Percentiles rank a stretch among this genome's conserved stretches.
phyloP scores from a whole-genome alignment of 1,284 basidiomycete genomes.

The Cryptococcus sp. region DNA sequence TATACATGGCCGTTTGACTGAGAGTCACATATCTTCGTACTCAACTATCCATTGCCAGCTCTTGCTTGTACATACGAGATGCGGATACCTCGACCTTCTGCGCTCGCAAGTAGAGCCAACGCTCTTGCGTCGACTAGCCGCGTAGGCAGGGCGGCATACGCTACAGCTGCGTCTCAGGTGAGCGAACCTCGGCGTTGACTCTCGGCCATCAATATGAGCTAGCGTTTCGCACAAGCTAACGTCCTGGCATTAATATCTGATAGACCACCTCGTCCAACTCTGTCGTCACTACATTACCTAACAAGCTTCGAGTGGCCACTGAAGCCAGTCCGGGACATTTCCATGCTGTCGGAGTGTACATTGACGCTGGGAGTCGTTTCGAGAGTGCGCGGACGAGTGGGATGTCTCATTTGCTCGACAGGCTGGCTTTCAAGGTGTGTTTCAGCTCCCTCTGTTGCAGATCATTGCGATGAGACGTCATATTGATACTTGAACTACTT shows the following conservation, averaged over 20 bases:
- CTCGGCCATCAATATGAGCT: neutral
- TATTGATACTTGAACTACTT: neutral
- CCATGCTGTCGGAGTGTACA: slow-evolving; percentile 87
- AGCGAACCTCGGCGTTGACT: neutral
- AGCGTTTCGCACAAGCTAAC: neutral
- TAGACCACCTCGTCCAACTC: slow-evolving; percentile 17
- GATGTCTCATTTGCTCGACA: slow-evolving; percentile 86
- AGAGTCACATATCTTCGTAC: neutral
- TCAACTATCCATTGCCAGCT: neutral
- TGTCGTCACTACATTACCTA: slow-evolving; percentile 77
- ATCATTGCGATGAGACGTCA: neutral
- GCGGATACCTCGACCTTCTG: slow-evolving; percentile 14
- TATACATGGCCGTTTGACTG: too few relatives aligned
- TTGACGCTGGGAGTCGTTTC: slow-evolving; percentile 92
- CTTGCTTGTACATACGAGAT: neutral
- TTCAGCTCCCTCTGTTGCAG: neutral
- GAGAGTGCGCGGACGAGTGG: slow-evolving; percentile 76
- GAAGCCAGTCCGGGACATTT: slow-evolving; percentile 92
- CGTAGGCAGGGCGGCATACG: neutral
- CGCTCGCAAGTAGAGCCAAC: neutral
- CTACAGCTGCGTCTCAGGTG: slow-evolving; percentile 3
- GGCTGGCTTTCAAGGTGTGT: slow-evolving; percentile 93
- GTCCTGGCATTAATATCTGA: neutral
- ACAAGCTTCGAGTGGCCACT: slow-evolving; percentile 88
- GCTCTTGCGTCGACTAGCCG: too few relatives aligned